Evolutionary conservation across 2,329 filamentous ascomycete genomes (phyloP).

Genomic region (Paracoccidioides brasiliensis): DNA sequence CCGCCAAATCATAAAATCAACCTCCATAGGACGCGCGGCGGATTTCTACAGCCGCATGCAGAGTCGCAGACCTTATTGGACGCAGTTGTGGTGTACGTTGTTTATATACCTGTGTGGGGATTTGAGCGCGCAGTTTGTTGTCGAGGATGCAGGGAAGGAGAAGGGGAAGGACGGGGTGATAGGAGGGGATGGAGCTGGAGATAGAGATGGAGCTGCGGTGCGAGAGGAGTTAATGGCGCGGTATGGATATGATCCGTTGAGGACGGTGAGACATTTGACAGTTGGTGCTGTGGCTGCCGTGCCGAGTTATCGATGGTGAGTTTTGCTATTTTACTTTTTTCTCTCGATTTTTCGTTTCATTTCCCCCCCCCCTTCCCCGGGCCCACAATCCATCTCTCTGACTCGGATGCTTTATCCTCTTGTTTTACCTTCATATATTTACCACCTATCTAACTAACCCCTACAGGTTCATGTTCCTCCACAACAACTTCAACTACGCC

Average conservation of each 20-base stretch:
- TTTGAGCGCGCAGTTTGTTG: conserved; percentile 60
- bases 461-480: conserved; percentile 63
- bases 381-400: background rate
- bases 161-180: conserved; percentile 10
- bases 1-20: conserved; percentile 19
- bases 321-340: background rate
- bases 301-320: conserved; percentile 70
- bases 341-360: background rate
- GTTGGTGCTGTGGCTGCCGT: conserved; percentile 64
- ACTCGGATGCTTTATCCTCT: background rate
- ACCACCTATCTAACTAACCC: background rate
- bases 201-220: conserved; percentile 8
- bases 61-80: conserved; percentile 58
- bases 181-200: conserved; percentile 18
- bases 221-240: conserved; percentile 32
- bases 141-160: conserved; percentile 10
- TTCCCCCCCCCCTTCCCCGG: background rate
- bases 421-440: background rate
- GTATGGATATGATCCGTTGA: conserved; percentile 58
- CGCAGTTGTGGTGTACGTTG: conserved; percentile 62
- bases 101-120: conserved; percentile 71
- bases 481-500: conserved; percentile 66
- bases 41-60: conserved; percentile 56
- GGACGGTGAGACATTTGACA: conserved; percentile 57
- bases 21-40: conserved; percentile 24